Conservation (phyloP, 495 filamentous ascomycete genomes). For the Penicillium pulvis region DNA sequence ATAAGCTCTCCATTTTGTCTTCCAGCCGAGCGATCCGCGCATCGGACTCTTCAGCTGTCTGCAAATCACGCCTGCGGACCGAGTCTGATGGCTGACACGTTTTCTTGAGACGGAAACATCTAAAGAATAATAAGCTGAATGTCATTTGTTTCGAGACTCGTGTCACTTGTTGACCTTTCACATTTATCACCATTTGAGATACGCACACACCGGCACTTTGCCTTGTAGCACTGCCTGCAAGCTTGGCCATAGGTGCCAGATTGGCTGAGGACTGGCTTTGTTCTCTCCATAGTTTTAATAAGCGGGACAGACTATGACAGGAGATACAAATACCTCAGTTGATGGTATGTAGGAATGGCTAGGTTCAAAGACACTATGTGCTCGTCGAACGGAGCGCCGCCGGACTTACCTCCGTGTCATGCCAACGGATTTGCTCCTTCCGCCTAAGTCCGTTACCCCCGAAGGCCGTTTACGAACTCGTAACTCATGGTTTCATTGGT, state of each 20-base stretch:
- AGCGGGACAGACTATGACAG: no score
- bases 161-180: conserved; percentile 19
- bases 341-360: no score
- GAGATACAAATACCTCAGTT: no score
- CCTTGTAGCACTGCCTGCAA: conserved; percentile 34
- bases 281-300: conserved; percentile 14
- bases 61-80: conserved; percentile 31
- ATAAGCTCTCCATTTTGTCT: conserved; percentile 32
- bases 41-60: conserved; percentile 37
- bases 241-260: conserved; percentile 30
- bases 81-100: conserved; percentile 38
- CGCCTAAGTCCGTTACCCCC: no score
- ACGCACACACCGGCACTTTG: conserved; percentile 35
- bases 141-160: neutral
- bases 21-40: conserved; percentile 50
- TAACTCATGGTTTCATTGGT: no score
- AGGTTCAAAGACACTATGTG: no score
- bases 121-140: conserved; percentile 17
- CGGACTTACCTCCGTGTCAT: no score
- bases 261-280: conserved; percentile 1
- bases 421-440: no score
- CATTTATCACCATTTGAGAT: conserved; percentile 19
- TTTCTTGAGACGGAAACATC: conserved; percentile 50
- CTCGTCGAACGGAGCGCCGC: no score
- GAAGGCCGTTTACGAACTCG: no score